Base-by-base conservation (phyloP, 257 asterid genomes). In the Jacaranda mimosifolia region DNA sequence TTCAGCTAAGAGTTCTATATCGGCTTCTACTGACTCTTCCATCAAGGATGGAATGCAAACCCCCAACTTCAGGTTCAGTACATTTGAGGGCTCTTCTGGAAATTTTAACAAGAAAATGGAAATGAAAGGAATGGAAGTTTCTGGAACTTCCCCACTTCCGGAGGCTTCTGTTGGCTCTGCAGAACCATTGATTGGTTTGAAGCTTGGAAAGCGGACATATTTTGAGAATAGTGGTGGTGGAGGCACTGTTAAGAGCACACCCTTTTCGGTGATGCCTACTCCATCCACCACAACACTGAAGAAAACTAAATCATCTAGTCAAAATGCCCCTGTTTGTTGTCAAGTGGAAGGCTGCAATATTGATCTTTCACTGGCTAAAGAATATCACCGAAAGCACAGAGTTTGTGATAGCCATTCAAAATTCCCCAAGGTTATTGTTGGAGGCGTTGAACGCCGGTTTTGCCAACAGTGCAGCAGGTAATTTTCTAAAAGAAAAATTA, bases 401-500 rank as follows among this genome's bases (percentile, higher is more conserved):
- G 97, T 95, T 56, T 95, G 99, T 65, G 97, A 88, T 46, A 36
- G 17, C 64, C 99, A 95, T 74, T 93, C 98, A 3, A 95, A 95
- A 67, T 85, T 87, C 86, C 86, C 94, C 3, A 91, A 87, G 87
- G 99, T 91, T 10, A 21, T 80, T 38, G 85, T 95, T 11, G 91
- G 86, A 77, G 98, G 97, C 10, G 64, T 83, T 40, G 97, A 88
- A 18, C 97, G 94, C 32, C 94, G 99, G 15, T 95, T 95, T 81
- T 95, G 99, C 84, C 99, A 95, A 58, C 99, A 95, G 81, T 95
- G 99, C 87, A 95, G 99, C 91, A 91, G 99, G 98, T 95, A 71
- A 63, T 39, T 18, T 35, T 52, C 17, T 19, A 4, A 3, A 3
- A 45, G 9, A 13, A 18, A 57, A 75, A 53, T 79, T 78, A 63